Base-by-base conservation (phyloP, 495 filamentous ascomycete species). In the Aspergillus indologenus region DNA sequence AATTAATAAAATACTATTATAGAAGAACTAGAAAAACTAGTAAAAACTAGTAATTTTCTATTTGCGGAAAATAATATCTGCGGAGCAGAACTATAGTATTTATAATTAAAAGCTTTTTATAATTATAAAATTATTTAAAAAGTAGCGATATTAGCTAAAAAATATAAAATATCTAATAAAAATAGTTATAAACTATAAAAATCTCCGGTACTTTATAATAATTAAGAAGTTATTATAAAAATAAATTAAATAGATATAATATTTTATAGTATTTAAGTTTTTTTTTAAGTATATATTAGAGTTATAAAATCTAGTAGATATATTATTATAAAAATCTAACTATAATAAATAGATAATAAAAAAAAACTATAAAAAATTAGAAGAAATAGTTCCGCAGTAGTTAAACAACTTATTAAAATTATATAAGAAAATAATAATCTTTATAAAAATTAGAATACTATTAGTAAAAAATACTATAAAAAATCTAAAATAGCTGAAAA, bases 171-270 rank as follows among this genome's bases (percentile, higher is more conserved):
- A 22, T 48, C 11, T 22, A 48, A 22, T 48, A 23, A 12, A 48
- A 12, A 48, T 20, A 48, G 12, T 48, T 48, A 48, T 48, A n/a
- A 48, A 48, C 18, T 48, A 48, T 48, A 48, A 48, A 48, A 48
- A 48, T 48, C 19, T 48, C 1, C 12, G 23, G 23, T 48, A 48
- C 18, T 24, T 48, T 48, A 48, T 48, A 48, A 48, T 48, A 48
- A 48, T 6, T 40, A 40, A 40, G 12, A 40, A 9, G 12, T 40
- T 40, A 12, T 48, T 48, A 48, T 22, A 48, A 48, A 22, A 4
- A 48, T 48, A 48, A 48, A 48, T 46, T 1, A 19, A 48, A 22
- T 48, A 22, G 23, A 48, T 24, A 23, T 48, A 48, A 48, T 22
- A 48, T 22, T 24, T 48, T 48, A 48, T 48, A 48, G 18, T 48